phyloP scores from a whole-genome alignment of 768 basidiomycete species.

The Lanmaoa pseudosensibilis region DNA sequence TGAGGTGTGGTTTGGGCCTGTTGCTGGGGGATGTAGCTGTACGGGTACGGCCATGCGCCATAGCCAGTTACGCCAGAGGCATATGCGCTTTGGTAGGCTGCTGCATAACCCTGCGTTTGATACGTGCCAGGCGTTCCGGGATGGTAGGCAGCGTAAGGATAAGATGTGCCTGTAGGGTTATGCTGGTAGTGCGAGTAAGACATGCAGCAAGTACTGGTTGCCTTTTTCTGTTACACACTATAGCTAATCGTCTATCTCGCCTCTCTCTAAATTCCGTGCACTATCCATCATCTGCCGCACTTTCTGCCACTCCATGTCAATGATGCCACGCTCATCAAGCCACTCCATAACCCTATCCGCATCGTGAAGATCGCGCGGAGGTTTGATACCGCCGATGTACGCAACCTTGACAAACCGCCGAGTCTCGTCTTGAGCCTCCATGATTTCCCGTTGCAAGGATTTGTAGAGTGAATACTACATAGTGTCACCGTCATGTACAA shows the following conservation, averaged over 20 bases:
- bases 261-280: slow-evolving; percentile 64
- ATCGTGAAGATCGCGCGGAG: slow-evolving; percentile 66
- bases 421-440: slow-evolving; percentile 47
- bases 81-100: slow-evolving; percentile 47
- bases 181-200: slow-evolving; percentile 40
- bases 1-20: slow-evolving; percentile 28
- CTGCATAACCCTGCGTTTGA: slow-evolving; percentile 49
- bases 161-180: slow-evolving; percentile 50
- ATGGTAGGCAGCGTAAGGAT: slow-evolving; percentile 65
- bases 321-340: slow-evolving; percentile 68
- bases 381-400: slow-evolving; percentile 50
- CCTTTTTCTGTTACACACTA: background rate
- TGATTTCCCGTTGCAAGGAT: slow-evolving; percentile 55
- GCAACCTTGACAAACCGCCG: slow-evolving; percentile 57
- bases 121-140: slow-evolving; percentile 48
- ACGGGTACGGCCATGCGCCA: slow-evolving; percentile 69
- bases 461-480: slow-evolving; percentile 65
- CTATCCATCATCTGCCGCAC: slow-evolving; percentile 73
- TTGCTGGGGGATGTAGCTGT: slow-evolving; percentile 54
- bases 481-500: slow-evolving; percentile 7
- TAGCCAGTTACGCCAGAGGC: slow-evolving; percentile 69
- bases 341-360: slow-evolving; percentile 83
- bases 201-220: slow-evolving; percentile 16
- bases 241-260: slow-evolving; percentile 35
- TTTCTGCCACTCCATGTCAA: slow-evolving; percentile 69